Conservation (phyloP, 345 rosid species). For the Citrus maxima region DNA sequence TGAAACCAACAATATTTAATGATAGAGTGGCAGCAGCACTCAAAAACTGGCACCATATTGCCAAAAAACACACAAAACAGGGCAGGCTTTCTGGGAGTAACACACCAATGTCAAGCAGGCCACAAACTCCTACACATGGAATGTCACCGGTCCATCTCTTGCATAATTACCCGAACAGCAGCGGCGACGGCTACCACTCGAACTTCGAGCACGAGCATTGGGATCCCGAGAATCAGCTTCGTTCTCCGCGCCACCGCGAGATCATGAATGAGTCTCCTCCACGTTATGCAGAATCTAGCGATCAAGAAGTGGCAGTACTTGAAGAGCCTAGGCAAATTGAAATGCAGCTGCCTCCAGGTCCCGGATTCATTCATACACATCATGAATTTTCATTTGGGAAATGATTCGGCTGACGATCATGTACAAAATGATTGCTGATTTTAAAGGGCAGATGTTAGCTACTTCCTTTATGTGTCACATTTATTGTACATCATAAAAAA, state of each 20-base stretch:
- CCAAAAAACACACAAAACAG: slow-evolving; percentile 59
- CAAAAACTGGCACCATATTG: slow-evolving; percentile 68
- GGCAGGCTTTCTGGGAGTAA: slow-evolving; percentile 41
- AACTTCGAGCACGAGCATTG: slow-evolving; percentile 33
- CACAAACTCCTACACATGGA: slow-evolving; percentile 57
- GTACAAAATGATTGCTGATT: neutral
- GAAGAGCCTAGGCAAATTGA: slow-evolving; percentile 17
- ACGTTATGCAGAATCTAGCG: slow-evolving; percentile 7
- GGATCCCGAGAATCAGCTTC: slow-evolving; percentile 49
- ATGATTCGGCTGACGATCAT: neutral
- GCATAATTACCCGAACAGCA: slow-evolving; percentile 41
- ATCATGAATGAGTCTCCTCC: slow-evolving; percentile 1
- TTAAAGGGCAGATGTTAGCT: neutral
- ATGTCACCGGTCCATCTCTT: slow-evolving; percentile 80
- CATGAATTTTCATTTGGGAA: slow-evolving; percentile 38
- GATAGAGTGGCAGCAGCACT: slow-evolving; percentile 73
- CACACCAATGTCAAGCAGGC: slow-evolving; percentile 63
- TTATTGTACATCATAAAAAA: too few species aligned
- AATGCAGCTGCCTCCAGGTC: slow-evolving; percentile 28
- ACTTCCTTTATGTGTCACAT: too few species aligned
- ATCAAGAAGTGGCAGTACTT: slow-evolving; percentile 11
- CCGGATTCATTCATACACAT: slow-evolving; percentile 15
- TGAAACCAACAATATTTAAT: slow-evolving; percentile 84
- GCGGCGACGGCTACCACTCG: slow-evolving; percentile 37
- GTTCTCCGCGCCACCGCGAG: slow-evolving; percentile 27